Evolutionary conservation across 2,329 filamentous ascomycete genomes (phyloP), one percentile per base, ranked within the genome.

Genomic region (Trichoderma afroharzianum): DNA sequence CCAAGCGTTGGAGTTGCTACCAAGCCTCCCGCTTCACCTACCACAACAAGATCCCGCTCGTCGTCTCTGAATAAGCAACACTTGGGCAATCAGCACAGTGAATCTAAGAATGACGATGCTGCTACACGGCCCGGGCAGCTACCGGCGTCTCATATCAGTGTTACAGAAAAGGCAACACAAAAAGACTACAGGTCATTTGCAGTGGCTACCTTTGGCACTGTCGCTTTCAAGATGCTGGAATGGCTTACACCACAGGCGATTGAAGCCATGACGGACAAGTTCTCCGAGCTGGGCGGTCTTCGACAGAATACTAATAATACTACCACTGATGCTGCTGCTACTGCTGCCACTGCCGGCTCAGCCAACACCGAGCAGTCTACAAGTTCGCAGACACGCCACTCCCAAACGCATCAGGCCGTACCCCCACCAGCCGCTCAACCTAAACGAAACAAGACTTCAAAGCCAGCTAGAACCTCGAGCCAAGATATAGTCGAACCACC

Each of bases 221-320:
- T 88, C 12, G 87, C 90, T 12, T 90, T 92, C 79, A 91, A 90
- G 76, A 92, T 92, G 88, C 76, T 92, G 4, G 90, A 92, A 77
- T 92, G 89, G 90, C 81, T 92, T n/a, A 89, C 89, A 1, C 89
- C 89, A 0, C 84, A 84, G 69, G 86, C 84, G n/a, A 77, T 89
- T 4, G 83, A 85, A 24, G 81, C 83, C 11, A 84, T 89, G 80
- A 81, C 83, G 1, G 76, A 82, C 18, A 83, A 81, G 64, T 70
- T 80, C 24, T 75, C 73, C 6, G 74, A 76, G 5, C 66, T 73
- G 21, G 64, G 73, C 6, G 69, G 28, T 39, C 32, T 70, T 33
- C 70, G 55, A 12, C 68, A 68, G n/a, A 43, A 43, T 8, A 18
- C 9, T 6, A 28, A 18, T 2, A 32, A 18, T 8, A 18, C 32